phyloP scores from a whole-genome alignment of 225 moss, liverwort and hornwort genomes.

The Polytrichum commune region DNA sequence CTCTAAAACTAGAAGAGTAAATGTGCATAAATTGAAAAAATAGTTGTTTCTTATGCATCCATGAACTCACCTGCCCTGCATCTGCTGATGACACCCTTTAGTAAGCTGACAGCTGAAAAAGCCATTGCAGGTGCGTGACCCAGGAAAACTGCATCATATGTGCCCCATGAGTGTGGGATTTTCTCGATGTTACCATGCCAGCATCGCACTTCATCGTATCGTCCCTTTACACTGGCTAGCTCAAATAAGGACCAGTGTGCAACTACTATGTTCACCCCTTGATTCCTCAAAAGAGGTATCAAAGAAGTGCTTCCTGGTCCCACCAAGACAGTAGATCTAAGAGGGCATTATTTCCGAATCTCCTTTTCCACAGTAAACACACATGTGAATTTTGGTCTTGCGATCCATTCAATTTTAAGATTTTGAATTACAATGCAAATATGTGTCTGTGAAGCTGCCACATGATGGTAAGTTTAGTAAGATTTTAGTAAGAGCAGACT shows the following conservation, averaged over 20 bases:
- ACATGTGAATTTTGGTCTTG: too few relatives aligned
- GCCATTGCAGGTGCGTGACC: conserved; percentile 52
- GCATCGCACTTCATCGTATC: conserved; percentile 62
- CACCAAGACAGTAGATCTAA: conserved; percentile 61
- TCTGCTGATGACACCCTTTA: conserved; percentile 35
- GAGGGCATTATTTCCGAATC: conserved; percentile 43
- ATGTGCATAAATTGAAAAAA: neutral
- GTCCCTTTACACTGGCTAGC: conserved; percentile 59
- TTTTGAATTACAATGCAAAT: too few relatives aligned
- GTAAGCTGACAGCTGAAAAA: conserved; percentile 42
- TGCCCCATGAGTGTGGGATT: conserved; percentile 61
- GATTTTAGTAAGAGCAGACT: neutral
- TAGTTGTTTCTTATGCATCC: neutral
- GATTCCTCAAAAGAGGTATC: conserved; percentile 43
- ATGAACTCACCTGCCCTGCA: conserved; percentile 50
- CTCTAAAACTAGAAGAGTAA: neutral
- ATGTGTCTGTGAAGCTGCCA: too few relatives aligned
- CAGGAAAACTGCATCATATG: conserved; percentile 68
- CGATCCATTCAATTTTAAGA: too few relatives aligned
- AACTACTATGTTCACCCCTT: conserved; percentile 49
- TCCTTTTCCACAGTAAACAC: neutral
- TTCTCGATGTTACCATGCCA: conserved; percentile 72
- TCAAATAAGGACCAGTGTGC: conserved; percentile 69
- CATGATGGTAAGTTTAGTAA: too few relatives aligned
- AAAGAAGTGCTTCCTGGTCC: conserved; percentile 68